Evolutionary conservation across 2,329 filamentous ascomycete genomes (phyloP).

Genomic region (Xylaria sp.): DNA sequence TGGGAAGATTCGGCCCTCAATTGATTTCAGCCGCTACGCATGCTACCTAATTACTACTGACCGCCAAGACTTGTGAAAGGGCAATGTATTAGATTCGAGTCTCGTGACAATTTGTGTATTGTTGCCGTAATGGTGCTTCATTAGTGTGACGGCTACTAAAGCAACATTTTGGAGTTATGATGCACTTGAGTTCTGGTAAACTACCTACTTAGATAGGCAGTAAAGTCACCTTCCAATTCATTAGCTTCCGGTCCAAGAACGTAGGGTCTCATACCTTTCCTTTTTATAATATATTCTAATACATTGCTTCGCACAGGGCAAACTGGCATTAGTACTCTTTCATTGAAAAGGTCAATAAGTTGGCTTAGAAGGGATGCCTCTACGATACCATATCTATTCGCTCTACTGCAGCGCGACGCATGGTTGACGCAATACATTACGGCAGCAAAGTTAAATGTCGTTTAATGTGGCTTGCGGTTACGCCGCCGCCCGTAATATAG

Average conservation of each 20-base stretch:
- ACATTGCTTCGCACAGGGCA: background rate
- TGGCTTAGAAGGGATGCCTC: background rate
- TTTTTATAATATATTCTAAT: background rate
- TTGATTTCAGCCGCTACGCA: background rate
- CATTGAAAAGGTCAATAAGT: background rate
- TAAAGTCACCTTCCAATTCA: background rate
- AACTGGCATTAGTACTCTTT: background rate
- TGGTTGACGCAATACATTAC: conserved; percentile 19
- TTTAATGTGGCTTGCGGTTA: background rate
- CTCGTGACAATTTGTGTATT: background rate
- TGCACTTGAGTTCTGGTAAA: background rate
- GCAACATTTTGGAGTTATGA: background rate
- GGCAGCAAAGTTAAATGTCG: background rate
- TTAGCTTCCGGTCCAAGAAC: background rate
- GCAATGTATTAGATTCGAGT: background rate
- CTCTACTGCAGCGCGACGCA: background rate
- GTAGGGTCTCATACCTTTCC: background rate
- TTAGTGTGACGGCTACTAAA: background rate
- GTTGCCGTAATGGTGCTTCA: background rate
- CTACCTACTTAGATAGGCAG: background rate
- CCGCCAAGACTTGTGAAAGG: background rate
- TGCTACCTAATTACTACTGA: background rate
- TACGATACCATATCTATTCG: background rate
- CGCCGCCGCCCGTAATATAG: background rate
- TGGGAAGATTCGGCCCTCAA: background rate